Conservation (phyloP, 163 green algal species). For the Trebouxiophyceae sp. region DNA sequence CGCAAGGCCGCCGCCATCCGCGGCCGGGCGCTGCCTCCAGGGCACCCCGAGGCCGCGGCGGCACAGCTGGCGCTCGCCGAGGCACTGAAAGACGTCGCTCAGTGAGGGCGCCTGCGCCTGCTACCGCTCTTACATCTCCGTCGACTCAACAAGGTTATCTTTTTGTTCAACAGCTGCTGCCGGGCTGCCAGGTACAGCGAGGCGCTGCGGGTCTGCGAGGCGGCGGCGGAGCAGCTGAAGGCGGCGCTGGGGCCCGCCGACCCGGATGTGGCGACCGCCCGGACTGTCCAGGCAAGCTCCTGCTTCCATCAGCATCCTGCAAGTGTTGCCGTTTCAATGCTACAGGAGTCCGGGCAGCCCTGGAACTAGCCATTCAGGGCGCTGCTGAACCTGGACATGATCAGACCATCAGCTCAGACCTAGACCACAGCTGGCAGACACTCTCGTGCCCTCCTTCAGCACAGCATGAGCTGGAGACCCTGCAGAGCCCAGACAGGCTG, state of each 20-base stretch:
- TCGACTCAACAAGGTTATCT: too few species aligned
- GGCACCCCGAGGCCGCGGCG: slow-evolving; percentile 12
- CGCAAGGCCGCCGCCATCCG: slow-evolving; percentile 21
- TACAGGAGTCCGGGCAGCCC: too few species aligned
- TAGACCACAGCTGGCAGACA: too few species aligned
- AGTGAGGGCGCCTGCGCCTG: neutral
- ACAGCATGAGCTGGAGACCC: too few species aligned
- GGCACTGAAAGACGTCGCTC: slow-evolving; percentile 11
- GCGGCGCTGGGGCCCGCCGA: slow-evolving; percentile 9
- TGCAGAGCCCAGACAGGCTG: too few species aligned
- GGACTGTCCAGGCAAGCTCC: slow-evolving; percentile 8
- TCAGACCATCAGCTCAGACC: too few species aligned
- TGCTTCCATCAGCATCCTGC: slow-evolving; percentile 8
- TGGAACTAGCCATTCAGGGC: too few species aligned
- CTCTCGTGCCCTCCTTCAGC: too few species aligned
- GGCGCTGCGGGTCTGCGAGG: slow-evolving; percentile 8
- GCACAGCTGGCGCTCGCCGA: slow-evolving; percentile 16
- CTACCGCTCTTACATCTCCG: too few species aligned
- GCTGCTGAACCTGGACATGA: neutral
- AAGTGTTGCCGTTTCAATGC: neutral
- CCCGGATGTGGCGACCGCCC: slow-evolving; percentile 16
- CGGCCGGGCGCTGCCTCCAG: slow-evolving; percentile 5
- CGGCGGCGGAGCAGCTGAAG: slow-evolving; percentile 12
- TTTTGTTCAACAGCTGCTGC: neutral
- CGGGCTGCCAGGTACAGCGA: neutral